phyloP scores from a whole-genome alignment of 805 yeast species.

The Saturnispora quitensis region DNA sequence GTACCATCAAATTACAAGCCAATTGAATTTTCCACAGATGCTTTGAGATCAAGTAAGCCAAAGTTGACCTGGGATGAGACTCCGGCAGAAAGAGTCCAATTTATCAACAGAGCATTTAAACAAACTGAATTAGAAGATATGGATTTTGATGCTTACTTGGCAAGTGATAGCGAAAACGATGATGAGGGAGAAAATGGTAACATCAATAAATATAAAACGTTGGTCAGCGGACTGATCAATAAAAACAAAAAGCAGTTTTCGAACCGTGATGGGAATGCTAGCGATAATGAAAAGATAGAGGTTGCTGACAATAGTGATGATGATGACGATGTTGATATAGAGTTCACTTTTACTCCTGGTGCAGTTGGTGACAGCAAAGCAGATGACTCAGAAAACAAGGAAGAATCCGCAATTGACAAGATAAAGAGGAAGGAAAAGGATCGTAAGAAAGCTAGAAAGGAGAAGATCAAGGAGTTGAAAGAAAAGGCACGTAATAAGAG shows the following conservation, averaged over 20 bases:
- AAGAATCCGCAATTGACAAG: slow-evolving; percentile 58
- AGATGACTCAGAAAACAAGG: slow-evolving; percentile 31
- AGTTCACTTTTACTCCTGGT: slow-evolving; percentile 91
- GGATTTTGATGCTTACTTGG: slow-evolving; percentile 90
- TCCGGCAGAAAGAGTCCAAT: slow-evolving; percentile 73
- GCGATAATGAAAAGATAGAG: slow-evolving; percentile 9
- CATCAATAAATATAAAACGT: slow-evolving; percentile 1
- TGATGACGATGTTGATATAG: slow-evolving; percentile 79
- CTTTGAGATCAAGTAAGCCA: slow-evolving; percentile 92
- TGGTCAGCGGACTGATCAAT: slow-evolving; percentile 2
- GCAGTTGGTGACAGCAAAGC: slow-evolving; percentile 37
- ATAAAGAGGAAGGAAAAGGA: slow-evolving; percentile 86
- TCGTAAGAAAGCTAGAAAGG: slow-evolving; percentile 78
- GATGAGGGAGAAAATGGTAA: slow-evolving; percentile 18
- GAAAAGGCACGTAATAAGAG: slow-evolving; percentile 40
- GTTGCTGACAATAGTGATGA: slow-evolving; percentile 26
- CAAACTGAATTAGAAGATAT: slow-evolving; percentile 82
- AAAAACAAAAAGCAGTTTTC: background rate
- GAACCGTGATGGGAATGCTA: background rate
- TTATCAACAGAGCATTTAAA: slow-evolving; percentile 73
- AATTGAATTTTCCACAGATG: slow-evolving; percentile 76
- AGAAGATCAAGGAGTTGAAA: slow-evolving; percentile 56
- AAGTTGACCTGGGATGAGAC: slow-evolving; percentile 98
- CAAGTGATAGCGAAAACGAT: slow-evolving; percentile 62
- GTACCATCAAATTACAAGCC: slow-evolving; percentile 80